A percentile compares a stretch with the other conserved stretches of the same genome.
Conservation (phyloP, 768 basidiomycete genomes). For the Sistotremastrum niveocremeum region DNA sequence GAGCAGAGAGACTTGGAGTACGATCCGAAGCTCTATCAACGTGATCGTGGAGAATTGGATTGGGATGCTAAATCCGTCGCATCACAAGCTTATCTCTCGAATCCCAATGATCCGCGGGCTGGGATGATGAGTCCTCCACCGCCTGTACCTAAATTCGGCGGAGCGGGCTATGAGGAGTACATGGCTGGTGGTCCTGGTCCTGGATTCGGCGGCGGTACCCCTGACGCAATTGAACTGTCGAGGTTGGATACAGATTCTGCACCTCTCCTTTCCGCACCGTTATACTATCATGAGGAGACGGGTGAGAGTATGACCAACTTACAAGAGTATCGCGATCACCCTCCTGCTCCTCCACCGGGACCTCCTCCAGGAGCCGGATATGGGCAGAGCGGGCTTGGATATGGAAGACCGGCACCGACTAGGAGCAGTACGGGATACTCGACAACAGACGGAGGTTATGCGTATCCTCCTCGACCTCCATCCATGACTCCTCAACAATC, state of each 20-base stretch:
- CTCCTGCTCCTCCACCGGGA: conserved; percentile 1
- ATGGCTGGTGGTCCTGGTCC: background rate
- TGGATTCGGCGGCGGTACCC: conserved; percentile 1
- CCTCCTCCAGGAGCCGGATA: background rate
- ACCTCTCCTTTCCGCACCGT: background rate
- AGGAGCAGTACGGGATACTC: no score
- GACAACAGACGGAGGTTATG: no score
- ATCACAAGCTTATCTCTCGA: conserved; percentile 24
- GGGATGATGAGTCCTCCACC: background rate
- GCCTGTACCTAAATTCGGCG: background rate
- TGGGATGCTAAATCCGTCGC: conserved; percentile 77
- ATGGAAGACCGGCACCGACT: no score
- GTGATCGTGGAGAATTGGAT: conserved; percentile 75
- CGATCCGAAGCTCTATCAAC: conserved; percentile 63
- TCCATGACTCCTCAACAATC: no score
- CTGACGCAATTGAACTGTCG: background rate
- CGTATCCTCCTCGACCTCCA: no score
- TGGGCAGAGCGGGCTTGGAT: no score
- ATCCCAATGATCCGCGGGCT: background rate
- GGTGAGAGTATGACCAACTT: no score
- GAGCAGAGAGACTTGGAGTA: conserved; percentile 72
- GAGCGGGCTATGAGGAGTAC: conserved; percentile 2
- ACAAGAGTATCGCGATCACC: background rate
- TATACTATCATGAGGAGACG: background rate
- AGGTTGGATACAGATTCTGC: background rate